Conservation (phyloP, 78 protist genomes). For the Ministeria vibrans region DNA sequence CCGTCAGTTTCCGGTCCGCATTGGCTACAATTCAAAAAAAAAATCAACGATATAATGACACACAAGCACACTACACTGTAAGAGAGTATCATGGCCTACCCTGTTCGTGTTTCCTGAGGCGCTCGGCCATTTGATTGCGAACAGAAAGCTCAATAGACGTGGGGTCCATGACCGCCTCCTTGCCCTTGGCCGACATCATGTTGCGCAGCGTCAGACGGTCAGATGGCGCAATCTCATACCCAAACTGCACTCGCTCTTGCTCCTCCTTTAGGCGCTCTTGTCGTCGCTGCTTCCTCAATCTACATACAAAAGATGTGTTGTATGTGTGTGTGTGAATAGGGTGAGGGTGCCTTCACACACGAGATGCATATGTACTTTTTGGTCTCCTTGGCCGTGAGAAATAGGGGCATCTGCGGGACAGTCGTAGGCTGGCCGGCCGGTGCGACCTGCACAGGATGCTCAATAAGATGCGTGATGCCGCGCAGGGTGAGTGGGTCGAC, state of each 20-base stretch:
- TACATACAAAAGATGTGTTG: too few species aligned
- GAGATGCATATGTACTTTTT: too few species aligned
- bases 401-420: background rate
- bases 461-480: background rate
- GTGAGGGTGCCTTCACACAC: too few species aligned
- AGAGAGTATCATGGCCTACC: too few species aligned
- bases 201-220: slow-evolving; percentile 52
- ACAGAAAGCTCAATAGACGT: slow-evolving; percentile 27
- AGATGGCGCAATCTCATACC: slow-evolving; percentile 52
- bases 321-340: too few species aligned
- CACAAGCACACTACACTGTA: too few species aligned
- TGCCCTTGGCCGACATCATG: slow-evolving; percentile 45
- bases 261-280: slow-evolving; percentile 28
- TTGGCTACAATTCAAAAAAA: too few species aligned
- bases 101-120: slow-evolving; percentile 11
- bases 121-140: slow-evolving; percentile 18
- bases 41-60: too few species aligned
- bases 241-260: slow-evolving; percentile 44
- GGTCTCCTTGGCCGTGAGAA: slow-evolving; percentile 21
- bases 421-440: background rate
- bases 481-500: background rate
- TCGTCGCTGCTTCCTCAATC: slow-evolving; percentile 33
- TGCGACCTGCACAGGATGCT: background rate
- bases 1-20: slow-evolving; percentile 26
- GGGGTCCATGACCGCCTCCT: slow-evolving; percentile 48